Evolutionary conservation across 2,329 filamentous ascomycete genomes (phyloP).

Genomic region (Sclerotinia trifoliorum): DNA sequence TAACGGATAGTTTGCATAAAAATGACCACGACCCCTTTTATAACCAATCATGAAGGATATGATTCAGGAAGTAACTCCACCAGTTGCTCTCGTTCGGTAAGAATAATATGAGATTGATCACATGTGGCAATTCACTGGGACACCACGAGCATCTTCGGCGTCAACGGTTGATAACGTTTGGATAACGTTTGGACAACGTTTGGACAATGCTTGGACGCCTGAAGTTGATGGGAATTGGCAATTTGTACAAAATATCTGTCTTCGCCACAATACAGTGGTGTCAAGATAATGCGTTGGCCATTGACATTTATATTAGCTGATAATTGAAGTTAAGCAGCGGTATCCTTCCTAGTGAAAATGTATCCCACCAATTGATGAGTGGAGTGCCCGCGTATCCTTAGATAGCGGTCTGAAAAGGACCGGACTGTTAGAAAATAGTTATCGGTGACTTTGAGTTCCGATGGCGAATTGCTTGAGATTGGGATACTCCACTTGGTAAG

Average conservation of each 20-base stretch:
- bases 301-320: slow-evolving; percentile 1
- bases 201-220: not conserved
- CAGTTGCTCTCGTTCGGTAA: not conserved
- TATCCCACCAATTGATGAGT: slow-evolving; percentile 1
- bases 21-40: not conserved
- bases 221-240: slow-evolving; percentile 5
- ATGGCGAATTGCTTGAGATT: slow-evolving; percentile 1
- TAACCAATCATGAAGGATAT: not conserved
- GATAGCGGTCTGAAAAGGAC: slow-evolving; percentile 12
- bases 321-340: not conserved
- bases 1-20: not conserved
- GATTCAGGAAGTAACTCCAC: not conserved
- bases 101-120: slow-evolving; percentile 15
- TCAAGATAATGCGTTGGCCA: slow-evolving; percentile 12
- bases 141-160: slow-evolving; percentile 10
- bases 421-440: not conserved
- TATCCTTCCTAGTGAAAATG: slow-evolving; percentile 9
- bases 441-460: not conserved
- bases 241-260: not conserved
- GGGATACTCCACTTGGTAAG: slow-evolving; percentile 5
- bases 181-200: not conserved
- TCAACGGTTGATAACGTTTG: not conserved
- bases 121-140: not conserved
- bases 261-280: not conserved
- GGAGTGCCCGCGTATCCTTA: not conserved